A percentile compares a stretch with the other conserved stretches of the same genome.
Evolutionary conservation across 768 basidiomycete species (phyloP).

Genomic region (Lentinula edodes): DNA sequence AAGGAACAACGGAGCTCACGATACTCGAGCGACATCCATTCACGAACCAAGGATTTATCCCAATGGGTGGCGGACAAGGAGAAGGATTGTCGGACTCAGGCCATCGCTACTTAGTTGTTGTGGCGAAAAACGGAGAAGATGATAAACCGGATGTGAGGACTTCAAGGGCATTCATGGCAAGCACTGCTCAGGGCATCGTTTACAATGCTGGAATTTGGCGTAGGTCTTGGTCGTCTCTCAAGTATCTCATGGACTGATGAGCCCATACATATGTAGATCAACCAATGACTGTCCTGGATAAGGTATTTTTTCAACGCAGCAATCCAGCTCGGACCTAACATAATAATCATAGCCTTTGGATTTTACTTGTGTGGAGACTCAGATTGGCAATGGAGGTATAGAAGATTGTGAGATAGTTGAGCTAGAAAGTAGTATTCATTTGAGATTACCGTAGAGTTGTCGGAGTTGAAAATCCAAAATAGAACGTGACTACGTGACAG

Average conservation of each 20-base stretch:
- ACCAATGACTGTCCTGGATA: slow-evolving; percentile 80
- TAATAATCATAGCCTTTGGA: slow-evolving; percentile 51
- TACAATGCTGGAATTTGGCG: slow-evolving; percentile 88
- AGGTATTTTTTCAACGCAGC: slow-evolving; percentile 30
- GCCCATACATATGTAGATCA: slow-evolving; percentile 55
- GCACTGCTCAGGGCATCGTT: slow-evolving; percentile 75
- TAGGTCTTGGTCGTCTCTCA: slow-evolving; percentile 40
- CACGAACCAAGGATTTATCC: slow-evolving; percentile 91
- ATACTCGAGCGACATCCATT: slow-evolving; percentile 86
- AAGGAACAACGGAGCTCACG: slow-evolving; percentile 52
- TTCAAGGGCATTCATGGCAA: slow-evolving; percentile 78
- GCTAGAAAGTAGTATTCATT: slow-evolving; percentile 27
- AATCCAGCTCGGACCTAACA: no score
- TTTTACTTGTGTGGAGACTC: slow-evolving; percentile 88
- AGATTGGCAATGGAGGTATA: slow-evolving; percentile 73
- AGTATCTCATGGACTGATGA: not conserved
- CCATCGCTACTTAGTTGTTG: slow-evolving; percentile 74
- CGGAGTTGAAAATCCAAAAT: not conserved
- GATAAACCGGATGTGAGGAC: slow-evolving; percentile 74
- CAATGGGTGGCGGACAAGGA: slow-evolving; percentile 68
- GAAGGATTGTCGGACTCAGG: slow-evolving; percentile 45
- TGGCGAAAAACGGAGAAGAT: slow-evolving; percentile 71
- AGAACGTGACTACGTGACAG: slow-evolving; percentile 3
- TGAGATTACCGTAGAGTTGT: slow-evolving; percentile 20
- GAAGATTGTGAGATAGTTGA: slow-evolving; percentile 87